These are phyloP conservation scores for Craterostigma plantagineum DNA, from an alignment of 257 asterid species.

Conservation along the genomic window DNA sequence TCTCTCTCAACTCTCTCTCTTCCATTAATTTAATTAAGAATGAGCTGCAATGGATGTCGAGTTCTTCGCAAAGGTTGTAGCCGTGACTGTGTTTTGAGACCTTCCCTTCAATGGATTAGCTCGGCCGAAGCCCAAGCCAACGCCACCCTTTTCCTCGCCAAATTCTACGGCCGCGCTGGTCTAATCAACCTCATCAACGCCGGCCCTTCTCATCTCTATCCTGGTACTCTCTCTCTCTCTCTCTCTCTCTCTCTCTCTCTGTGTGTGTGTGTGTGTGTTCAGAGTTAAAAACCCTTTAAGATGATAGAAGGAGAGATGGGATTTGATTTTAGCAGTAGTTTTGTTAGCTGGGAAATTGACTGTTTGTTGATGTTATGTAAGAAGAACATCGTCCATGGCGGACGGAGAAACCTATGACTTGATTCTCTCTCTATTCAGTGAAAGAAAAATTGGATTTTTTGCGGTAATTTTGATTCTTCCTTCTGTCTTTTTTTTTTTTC, in stretches of 20 bases:
- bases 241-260: too few species aligned
- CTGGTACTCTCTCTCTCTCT: too few species aligned
- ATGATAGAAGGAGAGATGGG: too few species aligned
- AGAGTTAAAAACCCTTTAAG: too few species aligned
- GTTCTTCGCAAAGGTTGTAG: constrained; percentile 35
- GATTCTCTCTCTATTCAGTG: too few species aligned
- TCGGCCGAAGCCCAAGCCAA: constrained; percentile 26
- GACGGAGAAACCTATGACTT: too few species aligned
- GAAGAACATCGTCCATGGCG: background rate
- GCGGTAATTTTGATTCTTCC: too few species aligned
- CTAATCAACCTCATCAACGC: constrained; percentile 24
- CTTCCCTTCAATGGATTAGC: constrained; percentile 23
- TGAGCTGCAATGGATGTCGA: constrained; percentile 44
- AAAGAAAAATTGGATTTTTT: too few species aligned
- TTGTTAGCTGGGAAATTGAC: too few species aligned
- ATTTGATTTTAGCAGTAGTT: too few species aligned
- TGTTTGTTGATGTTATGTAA: too few species aligned
- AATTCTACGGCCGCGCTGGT: constrained; percentile 36
- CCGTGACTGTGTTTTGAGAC: constrained; percentile 14
- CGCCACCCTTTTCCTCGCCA: constrained; percentile 34
- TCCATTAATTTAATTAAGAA: background rate
- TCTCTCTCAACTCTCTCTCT: background rate
- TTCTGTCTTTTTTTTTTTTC: background rate
- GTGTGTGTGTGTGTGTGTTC: too few species aligned
- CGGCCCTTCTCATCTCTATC: constrained; percentile 15